Evolutionary conservation across 176 grass and related monocot genomes (phyloP).

Genomic region (Oryza rufipogon): DNA sequence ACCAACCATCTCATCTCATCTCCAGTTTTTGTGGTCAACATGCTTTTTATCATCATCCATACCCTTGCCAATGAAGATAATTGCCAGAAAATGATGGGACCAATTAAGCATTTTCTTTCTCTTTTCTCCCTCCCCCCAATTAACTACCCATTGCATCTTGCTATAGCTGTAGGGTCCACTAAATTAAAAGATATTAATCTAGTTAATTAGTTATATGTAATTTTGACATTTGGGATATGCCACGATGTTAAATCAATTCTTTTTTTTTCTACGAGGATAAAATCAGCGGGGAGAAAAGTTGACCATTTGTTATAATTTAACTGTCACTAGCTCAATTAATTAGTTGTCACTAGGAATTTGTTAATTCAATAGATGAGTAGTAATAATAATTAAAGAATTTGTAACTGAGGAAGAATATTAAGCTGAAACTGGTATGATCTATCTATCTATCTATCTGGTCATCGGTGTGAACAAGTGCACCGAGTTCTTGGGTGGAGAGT

Average conservation of each 20-base stretch:
- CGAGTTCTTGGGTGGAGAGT: neutral
- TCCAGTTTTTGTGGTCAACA: conserved; percentile 17
- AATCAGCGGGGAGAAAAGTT: neutral
- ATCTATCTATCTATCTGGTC: neutral
- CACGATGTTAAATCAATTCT: too few species aligned
- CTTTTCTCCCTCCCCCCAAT: neutral
- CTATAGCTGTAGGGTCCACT: neutral
- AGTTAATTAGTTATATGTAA: neutral
- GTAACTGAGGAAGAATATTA: neutral
- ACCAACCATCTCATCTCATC: neutral
- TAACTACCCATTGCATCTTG: neutral
- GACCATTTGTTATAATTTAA: neutral
- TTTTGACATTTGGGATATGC: neutral
- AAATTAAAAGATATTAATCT: neutral
- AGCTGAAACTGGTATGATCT: neutral
- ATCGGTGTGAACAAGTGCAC: neutral
- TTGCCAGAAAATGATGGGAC: neutral
- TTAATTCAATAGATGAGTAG: neutral
- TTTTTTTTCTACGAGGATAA: too few species aligned
- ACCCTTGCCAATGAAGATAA: conserved; percentile 2
- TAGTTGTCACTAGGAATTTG: neutral
- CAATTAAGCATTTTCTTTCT: neutral
- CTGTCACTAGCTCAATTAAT: neutral
- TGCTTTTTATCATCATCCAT: neutral
- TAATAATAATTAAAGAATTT: neutral